phyloP scores from a whole-genome alignment of 2,329 filamentous ascomycete genomes.

The Orbilia javanica region DNA sequence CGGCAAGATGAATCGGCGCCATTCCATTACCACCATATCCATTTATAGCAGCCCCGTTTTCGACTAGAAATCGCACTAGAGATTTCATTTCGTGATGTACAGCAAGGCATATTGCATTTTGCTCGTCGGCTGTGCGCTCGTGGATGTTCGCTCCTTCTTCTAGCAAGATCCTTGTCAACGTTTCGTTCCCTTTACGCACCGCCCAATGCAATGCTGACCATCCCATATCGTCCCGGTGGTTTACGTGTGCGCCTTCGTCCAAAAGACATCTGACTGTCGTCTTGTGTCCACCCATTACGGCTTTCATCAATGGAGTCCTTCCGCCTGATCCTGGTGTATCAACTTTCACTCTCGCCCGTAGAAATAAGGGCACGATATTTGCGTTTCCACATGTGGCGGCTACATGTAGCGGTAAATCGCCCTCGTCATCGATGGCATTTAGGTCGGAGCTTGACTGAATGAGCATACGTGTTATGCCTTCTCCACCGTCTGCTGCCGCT shows the following conservation, averaged over 20 bases:
- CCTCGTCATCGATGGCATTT: slow-evolving; percentile 60
- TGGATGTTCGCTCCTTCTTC: slow-evolving; percentile 58
- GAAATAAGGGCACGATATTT: slow-evolving; percentile 61
- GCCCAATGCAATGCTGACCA: slow-evolving; percentile 51
- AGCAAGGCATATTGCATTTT: slow-evolving; percentile 51
- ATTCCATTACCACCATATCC: slow-evolving; percentile 53
- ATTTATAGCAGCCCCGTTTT: slow-evolving; percentile 52
- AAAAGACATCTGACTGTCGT: slow-evolving; percentile 41
- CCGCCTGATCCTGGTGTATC: slow-evolving; percentile 35
- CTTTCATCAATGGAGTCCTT: slow-evolving; percentile 52
- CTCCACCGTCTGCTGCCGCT: slow-evolving; percentile 62
- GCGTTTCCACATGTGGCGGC: slow-evolving; percentile 62
- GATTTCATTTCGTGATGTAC: slow-evolving; percentile 50
- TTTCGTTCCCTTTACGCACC: slow-evolving; percentile 52
- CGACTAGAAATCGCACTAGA: slow-evolving; percentile 42
- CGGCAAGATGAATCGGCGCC: slow-evolving; percentile 52
- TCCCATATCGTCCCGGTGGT: slow-evolving; percentile 42
- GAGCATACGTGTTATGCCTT: slow-evolving; percentile 61
- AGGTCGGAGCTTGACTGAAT: slow-evolving; percentile 60
- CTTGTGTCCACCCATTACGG: slow-evolving; percentile 52
- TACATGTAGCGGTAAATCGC: slow-evolving; percentile 62
- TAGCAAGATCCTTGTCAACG: slow-evolving; percentile 52
- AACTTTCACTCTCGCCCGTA: slow-evolving; percentile 60
- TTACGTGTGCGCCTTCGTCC: slow-evolving; percentile 51
- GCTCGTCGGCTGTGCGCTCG: slow-evolving; percentile 41